Evolutionary conservation across 495 filamentous ascomycete species (phyloP), one percentile per base, ranked within the genome.

Genomic region (Friedmanniomyces simplex): DNA sequence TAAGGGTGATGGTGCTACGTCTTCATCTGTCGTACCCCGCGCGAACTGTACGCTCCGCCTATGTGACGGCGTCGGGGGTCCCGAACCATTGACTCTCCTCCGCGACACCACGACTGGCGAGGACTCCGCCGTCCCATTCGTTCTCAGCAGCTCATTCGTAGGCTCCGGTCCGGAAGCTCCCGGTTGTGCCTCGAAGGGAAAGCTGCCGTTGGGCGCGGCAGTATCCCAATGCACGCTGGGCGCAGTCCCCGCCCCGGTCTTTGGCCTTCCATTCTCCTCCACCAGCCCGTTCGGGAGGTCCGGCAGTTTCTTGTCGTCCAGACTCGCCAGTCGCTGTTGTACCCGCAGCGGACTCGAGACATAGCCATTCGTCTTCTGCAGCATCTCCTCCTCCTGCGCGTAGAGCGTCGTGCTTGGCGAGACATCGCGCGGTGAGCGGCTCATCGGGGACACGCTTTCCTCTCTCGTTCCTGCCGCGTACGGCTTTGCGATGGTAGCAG

Each of bases 21-120:
- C 54, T 18, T 66, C 67, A 20, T 64, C 56, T 10, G 61, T 61
- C 12, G 64, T 43, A 18, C 60, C 55, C n/a, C 72, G 65, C 12
- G 66, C 68, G 61, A 74, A 74, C 49, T 73, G 71, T 12, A 74
- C 72, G 58, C 72, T 74, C 13, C 69, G 62, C 3, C 72, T 58
- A 1, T 63, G 67, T 4, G 70, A 61, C n/a, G 72, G 67, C 5
- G 71, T 72, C 24, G 62, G 60, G 14, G 65, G 54, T 1, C 65
- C 71, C 8, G 54, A 57, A 13, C 21, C 36, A 20, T 60, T 64
- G 2, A 59, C 66, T 16, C 45, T 24, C 34, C 46, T 58, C 49
- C 65, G 41, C 12, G 41, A 4, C 25, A 34, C 21, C 21, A 13
- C 24, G n/a, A 12, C 5, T n/a, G 54, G 54, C 8, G 41, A 11